phyloP scores from a whole-genome alignment of 208 protist genomes.

The Trypanosoma avium region DNA sequence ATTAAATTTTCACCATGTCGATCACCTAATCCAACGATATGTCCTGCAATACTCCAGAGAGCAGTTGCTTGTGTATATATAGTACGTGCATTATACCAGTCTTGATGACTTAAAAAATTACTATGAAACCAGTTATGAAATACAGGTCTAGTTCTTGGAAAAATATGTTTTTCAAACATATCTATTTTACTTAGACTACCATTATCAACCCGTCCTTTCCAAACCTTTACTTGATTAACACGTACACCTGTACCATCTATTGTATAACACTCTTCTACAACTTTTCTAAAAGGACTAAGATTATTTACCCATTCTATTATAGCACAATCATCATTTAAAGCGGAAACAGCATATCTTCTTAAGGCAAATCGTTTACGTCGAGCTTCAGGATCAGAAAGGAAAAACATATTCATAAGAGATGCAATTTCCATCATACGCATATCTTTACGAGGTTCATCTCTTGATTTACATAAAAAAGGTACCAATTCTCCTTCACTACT shows the following conservation, averaged over 20 bases:
- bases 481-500: constrained; percentile 70
- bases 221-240: constrained; percentile 63
- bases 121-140: constrained; percentile 94
- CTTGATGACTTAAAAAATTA: constrained; percentile 80
- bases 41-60: constrained; percentile 96
- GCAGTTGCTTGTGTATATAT: constrained; percentile 88
- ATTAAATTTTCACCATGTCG: constrained; percentile 96
- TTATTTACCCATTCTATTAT: constrained; percentile 97
- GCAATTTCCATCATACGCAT: constrained; percentile 96
- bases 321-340: constrained; percentile 90
- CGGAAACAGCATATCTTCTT: constrained; percentile 85
- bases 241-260: constrained; percentile 63
- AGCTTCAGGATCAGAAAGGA: constrained; percentile 78
- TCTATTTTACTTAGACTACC: constrained; percentile 63
- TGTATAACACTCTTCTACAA: constrained; percentile 80
- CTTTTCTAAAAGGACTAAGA: constrained; percentile 69
- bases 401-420: constrained; percentile 92
- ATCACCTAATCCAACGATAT: constrained; percentile 94
- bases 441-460: constrained; percentile 95
- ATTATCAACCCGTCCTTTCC: constrained; percentile 62
- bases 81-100: constrained; percentile 89
- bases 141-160: constrained; percentile 79
- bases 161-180: constrained; percentile 74
- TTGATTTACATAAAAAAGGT: constrained; percentile 91
- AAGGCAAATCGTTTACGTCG: constrained; percentile 82